Conservation (phyloP, 352 stramenopile genomes). For the Phytophthora sp. region DNA sequence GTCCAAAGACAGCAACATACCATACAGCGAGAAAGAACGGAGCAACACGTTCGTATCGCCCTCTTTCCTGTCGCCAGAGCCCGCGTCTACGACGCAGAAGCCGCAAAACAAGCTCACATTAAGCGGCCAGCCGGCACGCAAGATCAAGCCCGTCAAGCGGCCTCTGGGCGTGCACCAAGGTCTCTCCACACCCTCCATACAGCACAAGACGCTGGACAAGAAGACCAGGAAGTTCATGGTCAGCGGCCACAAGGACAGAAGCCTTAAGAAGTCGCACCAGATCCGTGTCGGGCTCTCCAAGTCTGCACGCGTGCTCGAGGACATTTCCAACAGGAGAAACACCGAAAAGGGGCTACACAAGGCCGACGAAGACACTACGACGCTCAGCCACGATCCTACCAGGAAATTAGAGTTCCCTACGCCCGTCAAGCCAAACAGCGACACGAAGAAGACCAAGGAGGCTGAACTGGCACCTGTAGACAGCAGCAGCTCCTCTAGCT, state of each 20-base stretch:
- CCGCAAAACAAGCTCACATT: conserved; percentile 45
- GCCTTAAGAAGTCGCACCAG: conserved; percentile 21
- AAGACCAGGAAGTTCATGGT: conserved; percentile 31
- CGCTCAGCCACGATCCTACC: conserved; percentile 31
- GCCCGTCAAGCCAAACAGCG: conserved; percentile 31
- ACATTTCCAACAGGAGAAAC: conserved; percentile 48
- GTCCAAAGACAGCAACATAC: conserved; percentile 3
- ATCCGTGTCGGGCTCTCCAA: conserved; percentile 17
- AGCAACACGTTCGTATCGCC: conserved; percentile 30
- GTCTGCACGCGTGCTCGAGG: conserved; percentile 33
- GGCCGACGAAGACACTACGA: background rate
- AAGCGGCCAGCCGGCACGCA: conserved; percentile 41
- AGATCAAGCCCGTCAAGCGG: conserved; percentile 47
- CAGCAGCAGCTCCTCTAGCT: conserved; percentile 32
- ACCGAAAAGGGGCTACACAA: conserved; percentile 17
- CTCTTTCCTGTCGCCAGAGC: conserved; percentile 54
- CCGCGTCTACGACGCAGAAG: conserved; percentile 30
- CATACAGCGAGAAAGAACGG: background rate
- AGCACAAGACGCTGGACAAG: conserved; percentile 13
- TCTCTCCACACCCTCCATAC: conserved; percentile 8
- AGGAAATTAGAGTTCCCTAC: conserved; percentile 60
- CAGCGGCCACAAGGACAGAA: conserved; percentile 8
- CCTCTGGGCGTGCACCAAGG: conserved; percentile 33
- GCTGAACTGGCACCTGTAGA: conserved; percentile 20
- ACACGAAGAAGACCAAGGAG: conserved; percentile 4